These are phyloP conservation scores for Nepenthes mirabilis DNA, from an alignment of 148 eudicot species.

Conservation along the genomic window DNA sequence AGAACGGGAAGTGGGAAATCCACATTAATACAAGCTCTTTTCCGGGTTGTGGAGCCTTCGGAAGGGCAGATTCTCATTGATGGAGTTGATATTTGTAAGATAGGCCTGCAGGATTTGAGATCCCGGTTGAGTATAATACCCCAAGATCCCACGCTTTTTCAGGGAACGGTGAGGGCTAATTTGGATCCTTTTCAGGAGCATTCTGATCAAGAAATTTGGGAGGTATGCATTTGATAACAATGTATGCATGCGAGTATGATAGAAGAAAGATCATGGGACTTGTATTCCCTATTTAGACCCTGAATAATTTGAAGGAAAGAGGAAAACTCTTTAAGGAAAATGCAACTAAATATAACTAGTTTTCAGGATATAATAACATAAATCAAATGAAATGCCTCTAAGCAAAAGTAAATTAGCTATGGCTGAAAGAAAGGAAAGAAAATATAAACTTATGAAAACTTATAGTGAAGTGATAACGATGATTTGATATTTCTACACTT, in stretches of 20 bases:
- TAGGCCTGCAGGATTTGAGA: constrained; percentile 74
- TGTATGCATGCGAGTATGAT: not conserved
- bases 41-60: constrained; percentile 72
- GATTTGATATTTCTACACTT: no score
- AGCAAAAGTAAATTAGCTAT: no score
- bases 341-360: no score
- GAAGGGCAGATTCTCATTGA: constrained; percentile 65
- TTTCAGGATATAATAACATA: no score
- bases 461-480: no score
- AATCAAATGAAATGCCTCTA: no score
- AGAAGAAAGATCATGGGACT: no score
- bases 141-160: constrained; percentile 86
- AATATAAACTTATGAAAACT: no score
- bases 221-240: constrained; percentile 23
- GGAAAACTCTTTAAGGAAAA: no score
- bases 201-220: constrained; percentile 72
- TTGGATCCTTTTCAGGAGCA: constrained; percentile 67
- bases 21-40: constrained; percentile 88
- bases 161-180: constrained; percentile 72
- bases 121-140: constrained; percentile 85
- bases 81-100: constrained; percentile 50
- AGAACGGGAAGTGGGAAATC: constrained; percentile 95
- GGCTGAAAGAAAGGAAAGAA: no score
- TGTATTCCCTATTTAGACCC: no score
- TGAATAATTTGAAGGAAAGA: no score